Conservation (phyloP, 805 yeast species). For the Priceomyces carsonii region DNA sequence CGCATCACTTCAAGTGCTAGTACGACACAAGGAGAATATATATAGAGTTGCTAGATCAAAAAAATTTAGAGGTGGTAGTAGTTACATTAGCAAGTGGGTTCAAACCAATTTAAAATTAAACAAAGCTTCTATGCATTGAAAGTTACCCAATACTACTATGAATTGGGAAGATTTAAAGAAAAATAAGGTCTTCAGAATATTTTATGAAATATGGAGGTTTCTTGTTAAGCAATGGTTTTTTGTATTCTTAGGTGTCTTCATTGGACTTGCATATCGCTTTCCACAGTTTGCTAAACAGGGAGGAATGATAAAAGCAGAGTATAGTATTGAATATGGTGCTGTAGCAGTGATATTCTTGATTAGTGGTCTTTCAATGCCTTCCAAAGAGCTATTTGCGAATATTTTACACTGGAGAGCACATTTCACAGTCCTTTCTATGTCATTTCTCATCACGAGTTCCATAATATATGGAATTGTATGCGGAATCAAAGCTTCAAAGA, state of each 20-base stretch:
- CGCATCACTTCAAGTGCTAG: too few species aligned
- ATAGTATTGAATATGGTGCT: constrained; percentile 80
- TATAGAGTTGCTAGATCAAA: too few species aligned
- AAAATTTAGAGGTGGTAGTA: too few species aligned
- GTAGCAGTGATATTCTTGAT: constrained; percentile 83
- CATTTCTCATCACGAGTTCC: constrained; percentile 70
- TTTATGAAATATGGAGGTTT: constrained; percentile 21
- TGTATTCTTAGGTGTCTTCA: constrained; percentile 65
- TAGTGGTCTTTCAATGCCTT: constrained; percentile 77
- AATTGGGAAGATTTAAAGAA: constrained; percentile 5
- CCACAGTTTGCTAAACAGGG: constrained; percentile 85
- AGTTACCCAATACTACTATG: background rate
- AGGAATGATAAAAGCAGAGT: constrained; percentile 73
- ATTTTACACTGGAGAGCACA: constrained; percentile 83
- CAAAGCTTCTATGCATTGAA: background rate
- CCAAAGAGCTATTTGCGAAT: constrained; percentile 60
- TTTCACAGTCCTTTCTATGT: constrained; percentile 60
- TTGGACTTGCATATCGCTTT: constrained; percentile 73
- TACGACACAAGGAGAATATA: too few species aligned
- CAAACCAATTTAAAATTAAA: background rate
- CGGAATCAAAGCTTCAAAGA: constrained; percentile 61
- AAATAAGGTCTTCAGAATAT: constrained; percentile 11
- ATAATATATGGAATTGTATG: constrained; percentile 72
- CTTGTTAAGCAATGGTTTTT: constrained; percentile 70
- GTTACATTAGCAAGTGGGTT: too few species aligned